Evolutionary conservation across 257 asterid genomes (phyloP), one percentile per base, ranked within the genome.

Genomic region (Vinca minor): DNA sequence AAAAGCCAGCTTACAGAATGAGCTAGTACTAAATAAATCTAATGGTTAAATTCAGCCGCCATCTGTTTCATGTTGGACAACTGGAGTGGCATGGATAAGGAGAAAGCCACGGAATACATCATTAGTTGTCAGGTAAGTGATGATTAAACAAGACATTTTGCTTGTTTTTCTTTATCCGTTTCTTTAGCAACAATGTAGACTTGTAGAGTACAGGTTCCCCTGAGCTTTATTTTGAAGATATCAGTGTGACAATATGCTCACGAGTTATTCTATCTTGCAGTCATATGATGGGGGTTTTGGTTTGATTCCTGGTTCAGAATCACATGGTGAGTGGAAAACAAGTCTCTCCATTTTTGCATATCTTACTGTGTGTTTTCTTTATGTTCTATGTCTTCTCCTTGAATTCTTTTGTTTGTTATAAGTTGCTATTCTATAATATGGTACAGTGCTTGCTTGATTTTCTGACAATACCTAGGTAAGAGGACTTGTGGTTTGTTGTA

Each of bases 281-380:
- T 89, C 99, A 64, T 93, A 93, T 67, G 99, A 89, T 70, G 99
- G 99, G 74, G 97, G 96, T 35, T 89, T 89, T 80, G 95, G 99
- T 34, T 74, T 93, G 76, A 73, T 76, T 68, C 97, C 99, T 70
- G 94, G 94, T 59, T 77, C 94, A 50, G 99, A 93, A 84, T 81
- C 97, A 69, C 99, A 89, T 81, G 99, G 97, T 93, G 83, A 81
- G 96, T 79, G 69, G 70, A 70, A 67, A 17, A 53, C 59, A 69
- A 60, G 41, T 64, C 55, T 70, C 61, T 56, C 20, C 52, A 1
- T 28, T 39, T 21, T 23, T 21, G 39, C 42, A 7, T 53, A 39
- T 28, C 26, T 45, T 8, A 10, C 44, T 28, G 23, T 5, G 34
- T 50, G 4, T 50, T 53, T 14, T 57, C 5, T n/a, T n/a, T n/a